Conservation (phyloP, 2,329 filamentous ascomycete species). For the Pseudopyricularia javanii region DNA sequence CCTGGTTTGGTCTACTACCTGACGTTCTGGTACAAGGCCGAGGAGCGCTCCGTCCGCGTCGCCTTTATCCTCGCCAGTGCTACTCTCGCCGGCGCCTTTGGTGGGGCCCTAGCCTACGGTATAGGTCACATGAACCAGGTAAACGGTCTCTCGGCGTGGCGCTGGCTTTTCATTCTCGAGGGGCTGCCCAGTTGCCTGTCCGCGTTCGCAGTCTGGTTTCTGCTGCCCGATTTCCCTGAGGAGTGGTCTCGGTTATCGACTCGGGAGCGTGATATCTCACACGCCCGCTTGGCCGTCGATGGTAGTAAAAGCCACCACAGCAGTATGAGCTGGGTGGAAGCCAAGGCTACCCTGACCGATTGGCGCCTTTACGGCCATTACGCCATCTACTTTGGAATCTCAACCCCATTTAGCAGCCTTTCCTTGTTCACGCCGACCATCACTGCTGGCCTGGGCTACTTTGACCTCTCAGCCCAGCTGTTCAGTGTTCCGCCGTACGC, state of each 20-base stretch:
- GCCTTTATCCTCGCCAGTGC: conserved; percentile 59
- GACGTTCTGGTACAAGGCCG: conserved; percentile 62
- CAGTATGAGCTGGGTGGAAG: conserved; percentile 52
- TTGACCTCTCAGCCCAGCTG: conserved; percentile 44
- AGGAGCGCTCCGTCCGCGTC: conserved; percentile 59
- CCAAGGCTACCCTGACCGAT: conserved; percentile 54
- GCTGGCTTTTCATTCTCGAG: conserved; percentile 52
- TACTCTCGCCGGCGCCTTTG: conserved; percentile 60
- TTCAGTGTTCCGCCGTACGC: conserved; percentile 57
- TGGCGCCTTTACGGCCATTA: conserved; percentile 59
- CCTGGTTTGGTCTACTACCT: conserved; percentile 40
- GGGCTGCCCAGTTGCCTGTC: conserved; percentile 34
- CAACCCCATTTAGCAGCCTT: conserved; percentile 44
- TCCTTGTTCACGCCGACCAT: conserved; percentile 53
- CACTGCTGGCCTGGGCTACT: conserved; percentile 36
- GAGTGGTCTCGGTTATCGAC: conserved; percentile 48
- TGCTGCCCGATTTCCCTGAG: conserved; percentile 56
- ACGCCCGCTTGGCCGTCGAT: conserved; percentile 28
- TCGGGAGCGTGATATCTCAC: conserved; percentile 44
- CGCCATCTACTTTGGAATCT: conserved; percentile 36
- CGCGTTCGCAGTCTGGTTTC: conserved; percentile 43
- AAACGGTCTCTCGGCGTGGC: conserved; percentile 52
- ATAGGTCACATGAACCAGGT: conserved; percentile 60
- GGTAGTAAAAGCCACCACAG: conserved; percentile 46
- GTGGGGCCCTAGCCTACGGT: conserved; percentile 59